Evolutionary conservation across 1,284 basidiomycete species (phyloP).

Genomic region (Boletellus sp.): DNA sequence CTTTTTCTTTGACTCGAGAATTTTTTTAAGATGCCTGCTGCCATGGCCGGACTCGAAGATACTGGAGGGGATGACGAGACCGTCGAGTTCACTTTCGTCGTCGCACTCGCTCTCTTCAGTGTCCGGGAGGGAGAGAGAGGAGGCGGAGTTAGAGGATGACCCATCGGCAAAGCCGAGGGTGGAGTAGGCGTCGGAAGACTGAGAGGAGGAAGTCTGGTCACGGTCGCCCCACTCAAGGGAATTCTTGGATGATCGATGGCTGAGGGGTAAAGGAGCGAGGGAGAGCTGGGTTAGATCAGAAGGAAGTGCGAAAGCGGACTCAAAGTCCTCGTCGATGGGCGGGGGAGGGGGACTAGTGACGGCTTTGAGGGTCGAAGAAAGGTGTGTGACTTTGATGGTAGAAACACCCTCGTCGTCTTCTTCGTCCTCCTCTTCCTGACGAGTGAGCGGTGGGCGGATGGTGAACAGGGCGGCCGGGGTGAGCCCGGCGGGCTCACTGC

Average conservation of each 20-base stretch:
- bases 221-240: conserved; percentile 82
- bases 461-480: conserved; percentile 43
- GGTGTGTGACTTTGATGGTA: conserved; percentile 67
- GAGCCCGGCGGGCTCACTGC: conserved; percentile 28
- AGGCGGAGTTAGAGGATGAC: conserved; percentile 66
- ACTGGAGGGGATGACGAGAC: conserved; percentile 68
- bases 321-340: conserved; percentile 65
- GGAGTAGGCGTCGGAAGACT: conserved; percentile 79
- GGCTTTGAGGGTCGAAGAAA: conserved; percentile 38
- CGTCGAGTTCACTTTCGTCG: conserved; percentile 69
- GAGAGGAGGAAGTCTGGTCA: conserved; percentile 74
- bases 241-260: conserved; percentile 70
- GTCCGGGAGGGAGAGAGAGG: conserved; percentile 61
- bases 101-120: conserved; percentile 69
- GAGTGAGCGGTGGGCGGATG: conserved; percentile 58
- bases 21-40: conserved; percentile 61
- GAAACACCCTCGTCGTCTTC: conserved; percentile 77
- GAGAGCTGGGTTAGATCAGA: conserved; percentile 73
- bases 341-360: conserved; percentile 32
- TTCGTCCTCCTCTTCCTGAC: conserved; percentile 52
- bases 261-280: conserved; percentile 65
- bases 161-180: conserved; percentile 68
- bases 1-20: conserved; percentile 74
- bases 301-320: conserved; percentile 73
- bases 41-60: conserved; percentile 70